A percentile compares a stretch with the other conserved stretches of the same genome.
Evolutionary conservation across 345 rosid genomes (phyloP).

Genomic region (Salix purpurea): DNA sequence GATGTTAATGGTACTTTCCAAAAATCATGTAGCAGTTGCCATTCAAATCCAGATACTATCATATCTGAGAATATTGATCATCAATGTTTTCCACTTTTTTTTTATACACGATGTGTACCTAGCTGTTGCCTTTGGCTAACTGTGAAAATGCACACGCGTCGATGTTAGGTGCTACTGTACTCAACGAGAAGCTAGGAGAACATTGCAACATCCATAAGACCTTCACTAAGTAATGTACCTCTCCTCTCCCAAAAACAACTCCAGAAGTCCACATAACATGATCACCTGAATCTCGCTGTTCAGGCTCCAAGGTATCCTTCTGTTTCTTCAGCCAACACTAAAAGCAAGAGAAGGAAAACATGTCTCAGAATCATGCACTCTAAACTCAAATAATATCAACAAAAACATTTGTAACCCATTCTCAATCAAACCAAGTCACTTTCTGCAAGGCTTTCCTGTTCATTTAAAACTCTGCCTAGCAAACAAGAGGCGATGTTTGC

Average conservation of each 20-base stretch:
- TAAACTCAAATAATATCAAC: background rate
- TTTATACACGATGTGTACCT: background rate
- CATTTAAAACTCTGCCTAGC: background rate
- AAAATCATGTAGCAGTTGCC: background rate
- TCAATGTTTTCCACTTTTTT: background rate
- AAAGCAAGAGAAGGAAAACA: slow-evolving; percentile 1
- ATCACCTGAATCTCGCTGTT: slow-evolving; percentile 16
- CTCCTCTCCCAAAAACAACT: slow-evolving; percentile 29
- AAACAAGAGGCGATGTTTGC: background rate
- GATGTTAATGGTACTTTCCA: background rate
- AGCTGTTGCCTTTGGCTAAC: background rate
- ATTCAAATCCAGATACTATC: background rate
- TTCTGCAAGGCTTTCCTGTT: background rate
- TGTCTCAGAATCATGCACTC: background rate
- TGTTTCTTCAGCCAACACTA: slow-evolving; percentile 42
- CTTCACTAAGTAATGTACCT: slow-evolving; percentile 9
- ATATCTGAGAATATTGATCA: background rate
- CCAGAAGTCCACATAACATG: slow-evolving; percentile 38
- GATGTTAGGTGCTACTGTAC: background rate
- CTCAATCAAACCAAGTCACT: background rate
- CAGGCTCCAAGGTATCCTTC: slow-evolving; percentile 22
- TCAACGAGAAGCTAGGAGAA: background rate
- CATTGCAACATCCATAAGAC: background rate
- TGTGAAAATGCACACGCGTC: background rate
- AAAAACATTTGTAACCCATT: background rate